phyloP scores from a whole-genome alignment of 202 grass and related monocot species.

The Setaria viridis region DNA sequence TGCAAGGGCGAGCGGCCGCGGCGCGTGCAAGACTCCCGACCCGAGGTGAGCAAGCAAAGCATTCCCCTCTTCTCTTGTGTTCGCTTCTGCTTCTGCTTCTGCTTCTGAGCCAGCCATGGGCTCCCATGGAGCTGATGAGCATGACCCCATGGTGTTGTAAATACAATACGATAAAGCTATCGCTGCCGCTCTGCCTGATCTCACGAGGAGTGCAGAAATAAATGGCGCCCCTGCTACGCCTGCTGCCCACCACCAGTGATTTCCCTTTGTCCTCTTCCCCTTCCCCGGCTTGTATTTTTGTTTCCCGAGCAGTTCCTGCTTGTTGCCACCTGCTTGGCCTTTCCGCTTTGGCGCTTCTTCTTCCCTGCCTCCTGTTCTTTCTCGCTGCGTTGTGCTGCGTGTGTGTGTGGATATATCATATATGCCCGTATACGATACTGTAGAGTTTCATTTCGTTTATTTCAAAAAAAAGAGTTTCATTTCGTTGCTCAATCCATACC shows the following conservation, averaged over 20 bases:
- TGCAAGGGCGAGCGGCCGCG: no score
- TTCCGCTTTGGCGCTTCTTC: neutral
- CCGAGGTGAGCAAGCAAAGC: slow-evolving; percentile 36
- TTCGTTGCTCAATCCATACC: neutral
- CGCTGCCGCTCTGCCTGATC: no score
- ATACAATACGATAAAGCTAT: no score
- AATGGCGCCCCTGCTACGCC: neutral
- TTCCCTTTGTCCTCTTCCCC: slow-evolving; percentile 35
- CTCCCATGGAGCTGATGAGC: no score
- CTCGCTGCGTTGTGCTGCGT: no score
- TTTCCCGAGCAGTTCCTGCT: slow-evolving; percentile 32
- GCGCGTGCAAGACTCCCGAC: neutral
- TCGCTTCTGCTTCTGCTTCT: neutral
- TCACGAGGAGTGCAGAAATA: slow-evolving; percentile 9
- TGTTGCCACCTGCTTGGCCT: slow-evolving; percentile 45
- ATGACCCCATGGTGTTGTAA: no score
- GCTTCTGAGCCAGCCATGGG: neutral
- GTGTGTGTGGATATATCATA: no score
- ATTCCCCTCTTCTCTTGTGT: slow-evolving; percentile 37
- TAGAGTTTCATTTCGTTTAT: neutral
- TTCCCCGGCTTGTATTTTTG: slow-evolving; percentile 37
- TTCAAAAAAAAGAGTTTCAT: neutral
- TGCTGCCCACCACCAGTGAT: neutral
- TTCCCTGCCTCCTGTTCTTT: neutral
- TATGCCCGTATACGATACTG: neutral